Base-by-base conservation (phyloP, 345 rosid species). In the Turnera subulata region DNA sequence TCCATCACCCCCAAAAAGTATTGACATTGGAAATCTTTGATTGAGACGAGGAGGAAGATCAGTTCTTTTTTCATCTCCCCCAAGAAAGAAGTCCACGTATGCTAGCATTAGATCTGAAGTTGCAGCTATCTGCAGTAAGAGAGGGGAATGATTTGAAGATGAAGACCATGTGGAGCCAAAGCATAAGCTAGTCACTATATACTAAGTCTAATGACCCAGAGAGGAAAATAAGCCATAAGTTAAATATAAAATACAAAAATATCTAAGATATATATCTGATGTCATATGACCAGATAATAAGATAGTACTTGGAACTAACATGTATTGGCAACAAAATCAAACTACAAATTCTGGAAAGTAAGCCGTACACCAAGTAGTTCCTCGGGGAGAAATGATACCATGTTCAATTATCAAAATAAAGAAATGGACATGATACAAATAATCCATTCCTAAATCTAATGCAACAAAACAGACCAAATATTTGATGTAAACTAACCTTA, bases 1-100 rank as follows among this genome's bases (percentile, higher is more conserved):
- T 75, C 99, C 97, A 70, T 93, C 90, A 65, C 99, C 99, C 65
- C 97, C 99, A 78, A 89, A 93, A 52, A 85, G 67, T 57, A 89
- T 60, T 57, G 96, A 73, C 79, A 85, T 77, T 21, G 99, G 96
- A 65, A 79, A 82, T 65, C 92, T 84, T 71, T 87, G 94, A 63
- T 55, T 73, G 32, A 89, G 82, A 23, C 76, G 82, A 63, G 96
- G 89, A 65, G 97, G 97, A 73, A 85, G 92, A 66, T 93, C 95
- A 15, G 80, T 66, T 75, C 97, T 78, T 69, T 93, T 89, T 77
- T 93, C 99, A 74, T 93, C 99, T 40, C 99, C 99, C 15, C 99
- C 99, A 66, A 93, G 92, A 78, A 87, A 93, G 81, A 93, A 87
- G 72, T 93, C 99, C 77, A 93, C 59, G 80, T 87, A 93, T 47